These are phyloP conservation scores for Uronychia binucleata DNA, from an alignment of 73 alveolate species.

Conservation along the genomic window DNA sequence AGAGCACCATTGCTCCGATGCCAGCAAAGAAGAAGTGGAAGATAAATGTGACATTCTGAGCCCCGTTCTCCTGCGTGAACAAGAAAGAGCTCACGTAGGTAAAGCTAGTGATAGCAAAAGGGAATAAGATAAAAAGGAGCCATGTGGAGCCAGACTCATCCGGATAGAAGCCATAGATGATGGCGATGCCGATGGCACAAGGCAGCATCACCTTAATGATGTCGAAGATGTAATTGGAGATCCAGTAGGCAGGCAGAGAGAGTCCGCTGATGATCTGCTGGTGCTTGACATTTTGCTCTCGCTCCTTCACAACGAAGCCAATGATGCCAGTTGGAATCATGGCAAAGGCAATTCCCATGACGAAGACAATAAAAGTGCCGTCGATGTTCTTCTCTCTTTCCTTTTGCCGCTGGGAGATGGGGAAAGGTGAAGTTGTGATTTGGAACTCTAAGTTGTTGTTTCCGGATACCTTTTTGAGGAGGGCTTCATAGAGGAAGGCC, in stretches of 20 bases:
- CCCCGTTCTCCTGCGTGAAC: conserved; percentile 63
- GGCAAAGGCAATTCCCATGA: conserved; percentile 88
- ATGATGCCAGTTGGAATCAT: conserved; percentile 92
- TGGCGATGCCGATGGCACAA: conserved; percentile 60
- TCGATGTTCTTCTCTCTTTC: conserved; percentile 44
- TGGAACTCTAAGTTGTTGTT: conserved; percentile 13
- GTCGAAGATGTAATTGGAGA: conserved; percentile 86
- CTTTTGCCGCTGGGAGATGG: conserved; percentile 46
- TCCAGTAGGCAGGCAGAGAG: conserved; percentile 90
- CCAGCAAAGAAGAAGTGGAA: conserved; percentile 67
- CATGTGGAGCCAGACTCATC: conserved; percentile 43
- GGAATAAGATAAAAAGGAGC: conserved; percentile 69
- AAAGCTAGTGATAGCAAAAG: conserved; percentile 76
- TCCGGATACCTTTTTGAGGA: conserved; percentile 19
- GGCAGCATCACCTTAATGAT: conserved; percentile 81
- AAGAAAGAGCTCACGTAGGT: conserved; percentile 73
- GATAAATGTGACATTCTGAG: conserved; percentile 66
- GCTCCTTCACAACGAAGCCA: conserved; percentile 80
- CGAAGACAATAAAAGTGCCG: conserved; percentile 65
- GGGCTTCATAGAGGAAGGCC: conserved; percentile 43
- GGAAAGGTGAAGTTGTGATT: conserved; percentile 38
- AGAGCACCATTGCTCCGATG: conserved; percentile 58
- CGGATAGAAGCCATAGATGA: conserved; percentile 20
- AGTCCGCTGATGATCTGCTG: conserved; percentile 92
- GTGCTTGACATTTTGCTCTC: conserved; percentile 82